Conservation (phyloP, 768 basidiomycete species). For the Russula brevipes region DNA sequence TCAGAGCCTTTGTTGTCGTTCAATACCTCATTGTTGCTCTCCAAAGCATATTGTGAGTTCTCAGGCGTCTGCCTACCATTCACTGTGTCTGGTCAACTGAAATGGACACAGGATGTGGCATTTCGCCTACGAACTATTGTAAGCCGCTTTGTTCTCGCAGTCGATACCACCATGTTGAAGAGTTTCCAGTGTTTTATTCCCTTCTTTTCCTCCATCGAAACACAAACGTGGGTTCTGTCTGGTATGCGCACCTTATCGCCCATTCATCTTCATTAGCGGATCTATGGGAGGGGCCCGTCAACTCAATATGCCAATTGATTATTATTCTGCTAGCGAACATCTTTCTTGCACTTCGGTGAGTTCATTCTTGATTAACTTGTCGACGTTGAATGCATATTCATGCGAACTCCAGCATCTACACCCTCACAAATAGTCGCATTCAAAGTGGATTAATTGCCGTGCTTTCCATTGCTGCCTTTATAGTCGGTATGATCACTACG, state of each 20-base stretch:
- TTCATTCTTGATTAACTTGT: neutral
- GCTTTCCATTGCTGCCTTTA: neutral
- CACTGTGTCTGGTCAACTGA: neutral
- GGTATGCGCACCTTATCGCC: neutral
- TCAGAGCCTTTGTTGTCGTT: neutral
- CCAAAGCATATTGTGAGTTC: constrained; percentile 1
- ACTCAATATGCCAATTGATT: neutral
- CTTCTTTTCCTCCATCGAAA: neutral
- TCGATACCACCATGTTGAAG: neutral
- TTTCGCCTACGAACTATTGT: neutral
- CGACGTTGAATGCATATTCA: neutral
- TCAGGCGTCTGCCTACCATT: neutral
- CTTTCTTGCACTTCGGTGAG: constrained; percentile 6
- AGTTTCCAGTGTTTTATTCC: neutral
- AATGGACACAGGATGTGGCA: neutral
- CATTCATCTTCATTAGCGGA: neutral
- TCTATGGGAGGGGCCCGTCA: constrained; percentile 3
- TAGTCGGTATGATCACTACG: neutral
- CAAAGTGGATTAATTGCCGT: constrained; percentile 2
- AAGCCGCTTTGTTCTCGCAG: neutral
- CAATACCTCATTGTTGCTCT: neutral
- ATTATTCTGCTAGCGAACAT: neutral
- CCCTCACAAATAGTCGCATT: neutral
- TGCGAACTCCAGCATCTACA: neutral
- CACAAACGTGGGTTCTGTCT: neutral